phyloP scores from a whole-genome alignment of 768 basidiomycete genomes.

The Lactarius hengduanensis region DNA sequence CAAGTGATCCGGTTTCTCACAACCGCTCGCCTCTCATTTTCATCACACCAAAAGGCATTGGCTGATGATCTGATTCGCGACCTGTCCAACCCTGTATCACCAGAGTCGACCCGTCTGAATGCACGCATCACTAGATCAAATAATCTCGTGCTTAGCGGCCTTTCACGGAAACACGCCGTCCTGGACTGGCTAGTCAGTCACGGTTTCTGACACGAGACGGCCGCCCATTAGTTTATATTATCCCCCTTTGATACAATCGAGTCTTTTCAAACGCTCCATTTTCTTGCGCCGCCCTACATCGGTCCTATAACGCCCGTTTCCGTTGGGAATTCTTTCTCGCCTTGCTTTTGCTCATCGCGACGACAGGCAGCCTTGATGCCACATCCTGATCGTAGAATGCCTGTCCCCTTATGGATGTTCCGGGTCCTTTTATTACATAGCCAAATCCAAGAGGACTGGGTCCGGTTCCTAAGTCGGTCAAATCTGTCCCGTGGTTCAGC shows the following conservation, averaged over 20 bases:
- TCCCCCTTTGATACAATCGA: constrained; percentile 21
- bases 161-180: constrained; percentile 61
- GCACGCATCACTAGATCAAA: constrained; percentile 47
- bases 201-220: constrained; percentile 51
- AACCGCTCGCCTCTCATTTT: constrained; percentile 8
- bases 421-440: constrained; percentile 6
- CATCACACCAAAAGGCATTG: constrained; percentile 45
- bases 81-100: constrained; percentile 49
- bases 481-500: constrained; percentile 8
- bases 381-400: constrained; percentile 14
- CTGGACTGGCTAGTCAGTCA: constrained; percentile 58
- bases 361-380: constrained; percentile 15
- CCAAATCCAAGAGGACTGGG: background rate
- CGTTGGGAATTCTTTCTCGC: constrained; percentile 1
- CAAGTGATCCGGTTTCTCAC: constrained; percentile 37
- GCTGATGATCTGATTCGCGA: constrained; percentile 53
- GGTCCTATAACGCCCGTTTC: constrained; percentile 8
- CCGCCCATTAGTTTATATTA: constrained; percentile 26
- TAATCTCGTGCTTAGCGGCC: constrained; percentile 60
- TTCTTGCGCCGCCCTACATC: constrained; percentile 16
- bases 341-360: constrained; percentile 6
- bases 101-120: constrained; percentile 49
- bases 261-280: constrained; percentile 13
- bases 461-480: constrained; percentile 6
- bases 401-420: constrained; percentile 7